A percentile compares a stretch with the other conserved stretches of the same genome.
Evolutionary conservation across 192 early-diverging fungal genomes (phyloP).

Genomic region (Lunasporangiospora selenospora): DNA sequence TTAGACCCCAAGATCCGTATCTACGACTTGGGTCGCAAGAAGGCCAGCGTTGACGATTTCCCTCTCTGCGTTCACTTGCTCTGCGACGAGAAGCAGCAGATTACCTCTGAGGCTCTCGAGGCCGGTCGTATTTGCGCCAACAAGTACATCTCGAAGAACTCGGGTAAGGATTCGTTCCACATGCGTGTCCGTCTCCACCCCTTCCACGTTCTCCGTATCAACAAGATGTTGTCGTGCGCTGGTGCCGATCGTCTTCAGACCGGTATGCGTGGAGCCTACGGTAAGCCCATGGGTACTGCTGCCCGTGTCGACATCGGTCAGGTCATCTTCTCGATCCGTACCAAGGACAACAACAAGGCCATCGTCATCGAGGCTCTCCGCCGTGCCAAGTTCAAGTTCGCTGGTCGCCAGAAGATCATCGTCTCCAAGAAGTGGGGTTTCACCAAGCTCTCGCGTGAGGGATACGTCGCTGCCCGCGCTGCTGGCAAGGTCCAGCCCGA

Average conservation of each 20-base stretch:
- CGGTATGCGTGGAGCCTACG: constrained; percentile 99
- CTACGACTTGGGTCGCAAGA: constrained; percentile 98
- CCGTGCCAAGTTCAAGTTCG: constrained; percentile 91
- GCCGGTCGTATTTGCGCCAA: constrained; percentile 98
- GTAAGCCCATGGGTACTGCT: constrained; percentile 95
- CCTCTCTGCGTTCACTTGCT: constrained; percentile 96
- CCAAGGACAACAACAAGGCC: constrained; percentile 94
- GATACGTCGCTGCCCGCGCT: constrained; percentile 83
- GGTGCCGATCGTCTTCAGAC: constrained; percentile 99
- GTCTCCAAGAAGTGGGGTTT: constrained; percentile 99
- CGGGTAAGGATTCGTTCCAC: constrained; percentile 99
- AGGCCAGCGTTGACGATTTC: constrained; percentile 98
- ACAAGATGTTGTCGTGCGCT: constrained; percentile 99
- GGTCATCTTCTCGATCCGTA: constrained; percentile 94
- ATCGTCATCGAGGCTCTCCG: constrained; percentile 86
- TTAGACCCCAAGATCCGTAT: constrained; percentile 97
- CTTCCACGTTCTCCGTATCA: constrained; percentile 99
- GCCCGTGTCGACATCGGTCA: constrained; percentile 99
- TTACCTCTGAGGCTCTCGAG: constrained; percentile 98
- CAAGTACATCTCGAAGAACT: constrained; percentile 98
- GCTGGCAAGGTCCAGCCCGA: constrained; percentile 88
- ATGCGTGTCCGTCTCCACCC: constrained; percentile 98
- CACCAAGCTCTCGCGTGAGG: constrained; percentile 95
- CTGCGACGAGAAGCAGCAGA: constrained; percentile 98
- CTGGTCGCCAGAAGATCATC: constrained; percentile 98